Evolutionary conservation across 306 rosid species (phyloP), one percentile per base, ranked within the genome.

Genomic region (Pterocarpus macrocarpus): DNA sequence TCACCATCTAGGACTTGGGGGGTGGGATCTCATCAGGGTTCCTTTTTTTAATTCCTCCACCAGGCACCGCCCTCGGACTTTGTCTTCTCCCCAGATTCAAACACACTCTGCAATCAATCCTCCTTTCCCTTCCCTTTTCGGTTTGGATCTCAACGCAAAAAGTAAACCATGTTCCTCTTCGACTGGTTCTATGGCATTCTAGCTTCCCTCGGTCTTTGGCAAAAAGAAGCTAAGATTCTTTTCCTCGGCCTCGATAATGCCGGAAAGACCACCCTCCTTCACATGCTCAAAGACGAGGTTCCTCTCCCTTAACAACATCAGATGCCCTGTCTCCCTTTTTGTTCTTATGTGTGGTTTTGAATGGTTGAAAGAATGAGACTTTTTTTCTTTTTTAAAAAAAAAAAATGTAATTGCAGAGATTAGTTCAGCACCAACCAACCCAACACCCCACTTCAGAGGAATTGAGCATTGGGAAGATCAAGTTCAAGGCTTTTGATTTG

Each of bases 401-500:
- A 41, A 4, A 38, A 62, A 28, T 55, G 34, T 35, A 9, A 41
- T 83, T 61, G 72, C 76, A 89, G 91, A 89, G 93, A 76, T 65
- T 89, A 69, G 91, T 89, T 64, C 91, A 89, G 73, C 91, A 89
- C 67, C 91, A 89, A 28, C 93, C 93, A 32, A 87, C 91, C 50
- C 93, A 89, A 75, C 77, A 89, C 62, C 93, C 91, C 75, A 89
- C 91, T 38, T 89, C 91, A 33, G 93, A 89, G 85, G 93, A 89
- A 74, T 53, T 89, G 79, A 87, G 89, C 85, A 89, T 89, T 16
- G 93, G 93, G 84, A 59, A 82, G 72, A 89, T 89, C 81, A 89
- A 89, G 84, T 89, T 89, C 86, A 89, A 89, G 77, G 93, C 93
- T 55, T 89, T 89, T 67, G 92, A 89, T 87, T 87, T 89, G 88